These are phyloP conservation scores for Grigorovia humatica DNA, from an alignment of 805 yeast species.

Conservation along the genomic window DNA sequence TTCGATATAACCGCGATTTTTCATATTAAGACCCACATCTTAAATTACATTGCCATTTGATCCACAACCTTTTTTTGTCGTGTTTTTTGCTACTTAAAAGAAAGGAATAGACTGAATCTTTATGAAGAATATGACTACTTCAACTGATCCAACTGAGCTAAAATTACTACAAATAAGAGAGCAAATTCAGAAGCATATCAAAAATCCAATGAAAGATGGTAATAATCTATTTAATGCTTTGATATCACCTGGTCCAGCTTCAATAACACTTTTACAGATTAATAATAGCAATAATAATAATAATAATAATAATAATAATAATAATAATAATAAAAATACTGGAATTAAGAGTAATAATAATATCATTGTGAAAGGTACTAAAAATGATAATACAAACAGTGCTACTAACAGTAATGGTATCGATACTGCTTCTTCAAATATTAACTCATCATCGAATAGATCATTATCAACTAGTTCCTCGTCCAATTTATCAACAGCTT, in stretches of 20 bases:
- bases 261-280: slow-evolving; percentile 24
- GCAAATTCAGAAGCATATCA: slow-evolving; percentile 7
- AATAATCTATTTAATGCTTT: slow-evolving; percentile 14
- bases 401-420: not conserved
- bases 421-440: not conserved
- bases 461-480: not conserved
- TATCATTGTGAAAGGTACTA: too few relatives aligned
- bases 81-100: too few relatives aligned
- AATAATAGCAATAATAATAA: not conserved
- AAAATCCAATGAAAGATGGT: slow-evolving; percentile 3
- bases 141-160: slow-evolving; percentile 1
- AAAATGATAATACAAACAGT: too few relatives aligned
- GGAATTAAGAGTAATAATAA: too few relatives aligned
- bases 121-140: slow-evolving; percentile 1
- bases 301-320: not conserved
- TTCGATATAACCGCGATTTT: too few relatives aligned
- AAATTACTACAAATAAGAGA: slow-evolving; percentile 8
- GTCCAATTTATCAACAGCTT: not conserved
- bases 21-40: too few relatives aligned
- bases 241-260: slow-evolving; percentile 40
- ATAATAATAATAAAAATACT: not conserved
- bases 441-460: not conserved
- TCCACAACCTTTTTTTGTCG: too few relatives aligned
- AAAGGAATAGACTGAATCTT: too few relatives aligned
- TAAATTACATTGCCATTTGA: too few relatives aligned